Conservation (phyloP, 179 eudicot species). For the Camellia oleifera region DNA sequence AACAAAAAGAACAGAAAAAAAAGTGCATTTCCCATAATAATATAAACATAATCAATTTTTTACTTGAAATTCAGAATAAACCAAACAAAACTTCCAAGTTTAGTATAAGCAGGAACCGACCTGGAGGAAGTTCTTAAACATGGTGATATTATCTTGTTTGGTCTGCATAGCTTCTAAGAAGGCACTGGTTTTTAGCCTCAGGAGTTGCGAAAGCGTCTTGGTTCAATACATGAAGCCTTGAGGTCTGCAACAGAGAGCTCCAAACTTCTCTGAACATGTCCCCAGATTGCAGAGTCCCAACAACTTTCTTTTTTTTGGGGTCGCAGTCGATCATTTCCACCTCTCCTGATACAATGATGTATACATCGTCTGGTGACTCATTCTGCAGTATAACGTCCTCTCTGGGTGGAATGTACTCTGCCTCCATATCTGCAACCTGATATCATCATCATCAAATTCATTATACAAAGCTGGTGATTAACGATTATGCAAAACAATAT, state of each 20-base stretch:
- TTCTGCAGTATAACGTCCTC: constrained; percentile 79
- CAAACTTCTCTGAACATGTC: constrained; percentile 77
- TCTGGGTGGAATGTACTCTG: constrained; percentile 83
- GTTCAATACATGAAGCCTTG: constrained; percentile 64
- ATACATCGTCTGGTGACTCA: constrained; percentile 71
- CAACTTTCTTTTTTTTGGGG: constrained; percentile 42
- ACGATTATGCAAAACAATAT: neutral
- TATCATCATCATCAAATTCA: neutral
- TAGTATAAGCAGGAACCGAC: constrained; percentile 22
- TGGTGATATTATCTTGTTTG: constrained; percentile 50
- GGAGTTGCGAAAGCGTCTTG: constrained; percentile 68
- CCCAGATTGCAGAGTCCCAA: constrained; percentile 43
- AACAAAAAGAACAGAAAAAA: too few relatives aligned
- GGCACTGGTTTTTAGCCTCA: constrained; percentile 49
- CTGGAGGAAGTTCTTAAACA: constrained; percentile 77
- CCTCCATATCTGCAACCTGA: constrained; percentile 76
- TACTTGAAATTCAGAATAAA: too few relatives aligned
- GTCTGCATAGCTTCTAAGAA: constrained; percentile 57
- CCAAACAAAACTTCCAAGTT: too few relatives aligned
- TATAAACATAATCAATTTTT: too few relatives aligned
- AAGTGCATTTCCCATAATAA: too few relatives aligned
- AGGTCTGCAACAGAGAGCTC: constrained; percentile 67
- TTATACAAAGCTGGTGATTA: neutral
- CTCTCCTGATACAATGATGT: constrained; percentile 80
- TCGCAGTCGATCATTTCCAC: constrained; percentile 60